A percentile compares a stretch with the other conserved stretches of the same genome.
phyloP scores from a whole-genome alignment of 805 yeast genomes.

The Wickerhamomyces canadensis region DNA sequence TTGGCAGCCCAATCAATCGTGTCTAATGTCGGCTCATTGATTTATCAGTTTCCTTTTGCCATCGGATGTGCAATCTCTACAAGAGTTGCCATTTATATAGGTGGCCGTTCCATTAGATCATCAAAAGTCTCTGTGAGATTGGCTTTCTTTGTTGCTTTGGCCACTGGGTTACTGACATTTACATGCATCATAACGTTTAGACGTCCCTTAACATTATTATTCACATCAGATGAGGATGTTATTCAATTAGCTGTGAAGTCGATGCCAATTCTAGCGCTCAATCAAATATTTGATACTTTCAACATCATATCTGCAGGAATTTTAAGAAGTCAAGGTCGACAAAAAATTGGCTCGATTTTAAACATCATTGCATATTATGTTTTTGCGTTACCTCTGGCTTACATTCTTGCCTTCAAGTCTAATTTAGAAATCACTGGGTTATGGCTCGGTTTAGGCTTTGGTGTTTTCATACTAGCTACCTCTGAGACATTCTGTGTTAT shows the following conservation, averaged over 20 bases:
- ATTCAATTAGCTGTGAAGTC: slow-evolving; percentile 43
- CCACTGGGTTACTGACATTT: slow-evolving; percentile 49
- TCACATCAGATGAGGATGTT: slow-evolving; percentile 59
- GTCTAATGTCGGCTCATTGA: slow-evolving; percentile 48
- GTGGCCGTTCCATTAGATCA: slow-evolving; percentile 44
- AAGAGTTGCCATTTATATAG: slow-evolving; percentile 67
- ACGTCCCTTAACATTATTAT: slow-evolving; percentile 46
- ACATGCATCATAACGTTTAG: slow-evolving; percentile 41
- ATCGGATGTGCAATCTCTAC: slow-evolving; percentile 67
- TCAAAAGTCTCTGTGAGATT: slow-evolving; percentile 38
- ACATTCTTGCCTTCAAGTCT: slow-evolving; percentile 46
- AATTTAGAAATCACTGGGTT: slow-evolving; percentile 52
- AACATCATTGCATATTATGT: slow-evolving; percentile 69
- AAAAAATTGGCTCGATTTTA: slow-evolving; percentile 63
- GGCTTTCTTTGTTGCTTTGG: slow-evolving; percentile 39
- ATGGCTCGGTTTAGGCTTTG: slow-evolving; percentile 72
- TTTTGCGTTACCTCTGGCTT: slow-evolving; percentile 64
- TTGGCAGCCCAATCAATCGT: slow-evolving; percentile 49
- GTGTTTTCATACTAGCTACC: slow-evolving; percentile 49
- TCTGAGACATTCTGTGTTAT: slow-evolving; percentile 42
- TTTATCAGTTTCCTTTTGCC: slow-evolving; percentile 72
- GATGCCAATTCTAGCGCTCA: slow-evolving; percentile 59
- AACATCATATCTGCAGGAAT: slow-evolving; percentile 71
- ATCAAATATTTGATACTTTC: slow-evolving; percentile 65
- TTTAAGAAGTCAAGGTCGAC: slow-evolving; percentile 72